A percentile compares a stretch with the other conserved stretches of the same genome.
Evolutionary conservation across 805 yeast species (phyloP).

Genomic region (Saturnispora quitensis): DNA sequence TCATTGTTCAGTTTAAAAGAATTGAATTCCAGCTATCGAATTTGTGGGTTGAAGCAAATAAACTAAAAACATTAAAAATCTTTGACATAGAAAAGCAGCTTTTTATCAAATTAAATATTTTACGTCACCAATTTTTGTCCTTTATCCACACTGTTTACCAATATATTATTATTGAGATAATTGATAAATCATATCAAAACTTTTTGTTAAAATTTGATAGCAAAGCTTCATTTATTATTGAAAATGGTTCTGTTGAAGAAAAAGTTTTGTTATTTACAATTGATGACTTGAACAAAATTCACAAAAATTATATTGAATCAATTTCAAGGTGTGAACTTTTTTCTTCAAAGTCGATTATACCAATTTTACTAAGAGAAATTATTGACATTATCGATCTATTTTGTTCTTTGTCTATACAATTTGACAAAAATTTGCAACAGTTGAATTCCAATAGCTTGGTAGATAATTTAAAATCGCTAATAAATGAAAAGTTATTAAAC

Average conservation of each 20-base stretch:
- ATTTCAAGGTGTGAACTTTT: constrained; percentile 25
- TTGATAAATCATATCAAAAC: constrained; percentile 30
- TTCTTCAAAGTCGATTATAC: constrained; percentile 20
- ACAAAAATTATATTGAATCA: constrained; percentile 26
- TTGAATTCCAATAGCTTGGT: not conserved
- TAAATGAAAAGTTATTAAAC: constrained; percentile 24
- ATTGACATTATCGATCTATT: constrained; percentile 6
- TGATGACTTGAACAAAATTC: constrained; percentile 38
- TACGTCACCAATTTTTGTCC: constrained; percentile 32
- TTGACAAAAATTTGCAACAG: not conserved
- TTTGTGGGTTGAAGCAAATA: constrained; percentile 37
- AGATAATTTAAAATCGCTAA: constrained; percentile 18
- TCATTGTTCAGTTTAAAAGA: constrained; percentile 71
- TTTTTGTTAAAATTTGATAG: constrained; percentile 21
- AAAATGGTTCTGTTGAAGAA: constrained; percentile 3
- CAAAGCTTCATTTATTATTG: constrained; percentile 7
- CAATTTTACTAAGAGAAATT: constrained; percentile 2
- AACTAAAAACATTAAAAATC: constrained; percentile 22
- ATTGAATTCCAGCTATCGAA: constrained; percentile 42
- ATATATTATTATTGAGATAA: constrained; percentile 38
- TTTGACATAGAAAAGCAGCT: constrained; percentile 8
- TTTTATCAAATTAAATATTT: constrained; percentile 26
- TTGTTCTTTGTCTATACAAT: not conserved
- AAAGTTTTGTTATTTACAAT: constrained; percentile 30
- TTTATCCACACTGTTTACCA: constrained; percentile 34